Percentiles rank a stretch among this genome's conserved stretches.
These are phyloP conservation scores for Fusarium irregulare DNA, from an alignment of 2,329 filamentous ascomycete genomes.

Conservation along the genomic window DNA sequence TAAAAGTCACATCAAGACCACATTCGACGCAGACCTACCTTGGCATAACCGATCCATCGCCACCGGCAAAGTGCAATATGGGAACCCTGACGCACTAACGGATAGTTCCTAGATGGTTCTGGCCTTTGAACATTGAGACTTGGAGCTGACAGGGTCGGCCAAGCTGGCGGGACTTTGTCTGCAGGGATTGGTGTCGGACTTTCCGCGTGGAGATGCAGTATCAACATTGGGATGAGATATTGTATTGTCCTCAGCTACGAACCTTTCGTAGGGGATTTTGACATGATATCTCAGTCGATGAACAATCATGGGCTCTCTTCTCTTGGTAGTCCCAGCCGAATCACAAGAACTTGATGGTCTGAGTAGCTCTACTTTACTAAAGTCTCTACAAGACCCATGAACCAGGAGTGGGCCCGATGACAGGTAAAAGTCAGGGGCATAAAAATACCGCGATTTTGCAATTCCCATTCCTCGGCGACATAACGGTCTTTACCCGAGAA, in stretches of 20 bases:
- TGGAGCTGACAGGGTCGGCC: neutral
- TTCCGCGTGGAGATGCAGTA: neutral
- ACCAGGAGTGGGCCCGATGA: neutral
- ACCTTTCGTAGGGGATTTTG: fast-evolving
- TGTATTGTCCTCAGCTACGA: neutral
- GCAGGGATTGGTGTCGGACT: neutral
- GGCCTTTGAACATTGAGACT: neutral
- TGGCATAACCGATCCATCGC: neutral
- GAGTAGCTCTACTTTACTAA: neutral
- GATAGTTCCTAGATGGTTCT: neutral
- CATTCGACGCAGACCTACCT: neutral
- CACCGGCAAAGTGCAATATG: neutral
- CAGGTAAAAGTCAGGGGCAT: neutral
- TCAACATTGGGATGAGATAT: neutral
- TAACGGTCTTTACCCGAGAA: neutral
- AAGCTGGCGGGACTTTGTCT: neutral
- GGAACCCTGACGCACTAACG: neutral
- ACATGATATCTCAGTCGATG: neutral
- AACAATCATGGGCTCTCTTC: neutral
- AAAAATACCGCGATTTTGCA: neutral
- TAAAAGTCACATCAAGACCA: neutral
- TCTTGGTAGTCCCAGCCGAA: neutral
- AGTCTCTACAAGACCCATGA: neutral
- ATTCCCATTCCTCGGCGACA: neutral
- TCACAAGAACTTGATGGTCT: neutral